These are phyloP conservation scores for Chrysoporthe cubensis DNA, from an alignment of 2,329 filamentous ascomycete species.

Conservation along the genomic window DNA sequence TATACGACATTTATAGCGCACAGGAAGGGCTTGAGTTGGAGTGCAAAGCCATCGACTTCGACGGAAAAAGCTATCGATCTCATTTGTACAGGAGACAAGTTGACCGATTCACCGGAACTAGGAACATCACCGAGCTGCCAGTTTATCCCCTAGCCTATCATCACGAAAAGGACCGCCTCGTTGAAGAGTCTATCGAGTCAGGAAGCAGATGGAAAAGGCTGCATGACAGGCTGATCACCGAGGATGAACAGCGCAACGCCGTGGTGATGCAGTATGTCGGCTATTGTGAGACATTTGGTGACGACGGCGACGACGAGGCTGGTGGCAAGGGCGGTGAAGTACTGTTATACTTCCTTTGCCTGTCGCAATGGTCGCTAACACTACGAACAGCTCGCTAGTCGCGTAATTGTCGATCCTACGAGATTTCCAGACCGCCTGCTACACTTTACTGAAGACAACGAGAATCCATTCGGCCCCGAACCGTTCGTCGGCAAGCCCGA, in stretches of 20 bases:
- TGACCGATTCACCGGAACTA: not conserved
- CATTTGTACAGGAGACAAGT: constrained; percentile 1
- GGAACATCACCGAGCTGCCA: constrained; percentile 3
- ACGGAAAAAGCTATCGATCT: constrained; percentile 1
- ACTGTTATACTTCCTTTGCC: not conserved
- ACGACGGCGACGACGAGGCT: not conserved
- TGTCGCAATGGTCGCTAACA: not conserved
- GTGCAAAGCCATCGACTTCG: constrained; percentile 12
- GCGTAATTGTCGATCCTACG: constrained; percentile 9
- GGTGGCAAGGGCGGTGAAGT: constrained; percentile 8
- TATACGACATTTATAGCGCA: not conserved
- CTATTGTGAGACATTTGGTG: constrained; percentile 11
- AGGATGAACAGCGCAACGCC: not conserved
- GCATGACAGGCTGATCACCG: not conserved
- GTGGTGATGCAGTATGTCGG: constrained; percentile 10
- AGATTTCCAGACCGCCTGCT: not conserved
- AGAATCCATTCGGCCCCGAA: not conserved
- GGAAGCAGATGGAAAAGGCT: not conserved
- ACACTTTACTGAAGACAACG: not conserved
- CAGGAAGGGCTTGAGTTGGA: not conserved
- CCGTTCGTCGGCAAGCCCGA: not conserved
- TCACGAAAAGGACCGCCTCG: not conserved
- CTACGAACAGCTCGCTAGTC: constrained; percentile 2
- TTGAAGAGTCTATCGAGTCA: not conserved
- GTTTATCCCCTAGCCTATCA: not conserved